A percentile compares a stretch with the other conserved stretches of the same genome.
Conservation (phyloP, 495 filamentous ascomycete genomes). For the Cercophora samala region DNA sequence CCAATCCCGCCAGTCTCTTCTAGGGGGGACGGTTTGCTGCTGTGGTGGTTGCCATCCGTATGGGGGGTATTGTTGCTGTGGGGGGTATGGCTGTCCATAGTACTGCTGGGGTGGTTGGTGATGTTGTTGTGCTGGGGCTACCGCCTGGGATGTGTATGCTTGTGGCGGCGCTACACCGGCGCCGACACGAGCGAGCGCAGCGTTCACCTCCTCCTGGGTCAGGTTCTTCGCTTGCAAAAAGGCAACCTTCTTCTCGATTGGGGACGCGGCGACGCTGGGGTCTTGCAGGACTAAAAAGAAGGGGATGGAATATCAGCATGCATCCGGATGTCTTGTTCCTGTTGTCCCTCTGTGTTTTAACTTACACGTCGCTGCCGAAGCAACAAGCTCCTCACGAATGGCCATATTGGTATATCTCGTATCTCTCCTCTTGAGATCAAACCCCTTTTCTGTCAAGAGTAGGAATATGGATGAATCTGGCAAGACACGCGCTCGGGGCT, state of each 20-base stretch:
- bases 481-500: constrained; percentile 3
- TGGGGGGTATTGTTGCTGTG: constrained; percentile 46
- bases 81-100: constrained; percentile 63
- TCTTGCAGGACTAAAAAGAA: constrained; percentile 78
- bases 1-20: constrained; percentile 95
- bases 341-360: not conserved
- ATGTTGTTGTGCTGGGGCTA: constrained; percentile 38
- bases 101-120: constrained; percentile 53
- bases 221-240: constrained; percentile 97
- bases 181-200: constrained; percentile 71
- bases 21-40: constrained; percentile 58
- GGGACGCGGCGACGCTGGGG: constrained; percentile 80
- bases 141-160: constrained; percentile 46
- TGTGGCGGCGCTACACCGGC: constrained; percentile 51
- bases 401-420: constrained; percentile 51
- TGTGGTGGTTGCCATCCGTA: constrained; percentile 63
- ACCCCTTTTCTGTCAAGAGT: not conserved
- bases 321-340: constrained; percentile 6
- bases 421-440: not conserved
- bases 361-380: constrained; percentile 63
- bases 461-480: not conserved
- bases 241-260: constrained; percentile 86
- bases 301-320: constrained; percentile 16
- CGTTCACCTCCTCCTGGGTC: constrained; percentile 89
- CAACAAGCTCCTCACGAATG: constrained; percentile 80